A percentile compares a stretch with the other conserved stretches of the same genome.
Evolutionary conservation across 805 yeast species (phyloP).

Genomic region (Kregervanrija fluxuum): DNA sequence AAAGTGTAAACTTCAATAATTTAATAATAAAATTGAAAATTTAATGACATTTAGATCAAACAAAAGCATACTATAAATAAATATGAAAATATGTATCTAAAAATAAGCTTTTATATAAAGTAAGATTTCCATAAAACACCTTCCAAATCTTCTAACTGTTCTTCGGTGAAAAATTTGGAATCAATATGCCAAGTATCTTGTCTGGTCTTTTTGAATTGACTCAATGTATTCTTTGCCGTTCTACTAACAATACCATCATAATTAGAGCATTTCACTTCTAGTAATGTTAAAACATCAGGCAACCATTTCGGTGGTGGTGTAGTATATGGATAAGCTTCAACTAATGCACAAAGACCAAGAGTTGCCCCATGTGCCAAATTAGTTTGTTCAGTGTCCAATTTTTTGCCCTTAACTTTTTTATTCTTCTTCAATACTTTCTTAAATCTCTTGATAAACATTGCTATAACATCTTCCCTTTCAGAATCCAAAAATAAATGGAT

Average conservation of each 20-base stretch:
- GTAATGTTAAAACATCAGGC: conserved; percentile 58
- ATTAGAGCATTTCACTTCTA: conserved; percentile 67
- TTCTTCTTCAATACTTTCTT: conserved; percentile 34
- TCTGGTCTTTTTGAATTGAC: conserved; percentile 83
- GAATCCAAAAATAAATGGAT: conserved; percentile 55
- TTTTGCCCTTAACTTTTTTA: conserved; percentile 22
- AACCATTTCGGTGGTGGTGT: conserved; percentile 93
- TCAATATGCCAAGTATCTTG: conserved; percentile 97
- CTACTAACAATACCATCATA: conserved; percentile 75
- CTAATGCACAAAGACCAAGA: conserved; percentile 79
- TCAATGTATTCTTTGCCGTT: conserved; percentile 72
- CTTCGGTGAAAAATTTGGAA: conserved; percentile 60
- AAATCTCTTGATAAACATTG: conserved; percentile 36
- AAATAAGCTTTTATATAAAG: conserved; percentile 46
- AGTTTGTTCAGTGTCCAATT: conserved; percentile 34
- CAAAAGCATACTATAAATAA: not conserved
- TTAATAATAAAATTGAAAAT: not conserved
- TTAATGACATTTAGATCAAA: not conserved
- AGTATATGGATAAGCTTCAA: conserved; percentile 82
- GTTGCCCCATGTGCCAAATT: conserved; percentile 74
- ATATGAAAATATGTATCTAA: not conserved
- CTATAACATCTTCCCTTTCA: conserved; percentile 36
- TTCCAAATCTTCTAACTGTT: conserved; percentile 83
- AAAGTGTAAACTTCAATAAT: conserved; percentile 1
- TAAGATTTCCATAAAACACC: conserved; percentile 93